These are phyloP conservation scores for Rosa lucieae DNA, from an alignment of 306 rosid species.

Conservation along the genomic window DNA sequence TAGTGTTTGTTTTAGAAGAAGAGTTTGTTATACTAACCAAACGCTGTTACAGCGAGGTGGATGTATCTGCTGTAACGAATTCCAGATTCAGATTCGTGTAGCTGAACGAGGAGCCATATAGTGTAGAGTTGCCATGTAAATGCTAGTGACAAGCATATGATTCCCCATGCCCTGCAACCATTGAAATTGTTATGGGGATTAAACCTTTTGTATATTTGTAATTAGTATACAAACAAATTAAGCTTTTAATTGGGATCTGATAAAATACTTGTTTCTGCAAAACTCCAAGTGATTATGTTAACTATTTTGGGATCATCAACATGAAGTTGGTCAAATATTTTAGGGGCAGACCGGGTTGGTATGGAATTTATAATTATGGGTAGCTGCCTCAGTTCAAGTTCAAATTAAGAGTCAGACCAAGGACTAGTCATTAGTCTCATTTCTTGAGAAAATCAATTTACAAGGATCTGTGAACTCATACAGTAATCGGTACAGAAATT, in stretches of 20 bases:
- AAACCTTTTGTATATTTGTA: not conserved
- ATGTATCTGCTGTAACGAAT: slow-evolving; percentile 66
- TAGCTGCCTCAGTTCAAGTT: not conserved
- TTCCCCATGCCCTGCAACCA: slow-evolving; percentile 64
- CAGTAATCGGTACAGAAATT: too few species aligned
- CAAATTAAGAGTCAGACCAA: not conserved
- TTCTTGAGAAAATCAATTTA: not conserved
- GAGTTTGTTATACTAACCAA: slow-evolving; percentile 41
- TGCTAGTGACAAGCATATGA: slow-evolving; percentile 36
- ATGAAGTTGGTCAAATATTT: not conserved
- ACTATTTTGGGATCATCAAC: not conserved
- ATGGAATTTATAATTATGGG: not conserved
- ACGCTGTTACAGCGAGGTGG: slow-evolving; percentile 54
- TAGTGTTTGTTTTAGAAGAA: not conserved
- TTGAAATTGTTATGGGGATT: not conserved
- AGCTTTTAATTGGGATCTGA: not conserved
- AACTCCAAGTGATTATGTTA: not conserved
- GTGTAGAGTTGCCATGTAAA: slow-evolving; percentile 76
- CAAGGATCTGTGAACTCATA: not conserved
- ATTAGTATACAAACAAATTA: not conserved
- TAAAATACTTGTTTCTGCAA: not conserved
- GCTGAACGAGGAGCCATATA: slow-evolving; percentile 58
- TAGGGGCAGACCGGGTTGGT: not conserved
- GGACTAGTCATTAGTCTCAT: not conserved
- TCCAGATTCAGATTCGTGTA: slow-evolving; percentile 61